phyloP scores from a whole-genome alignment of 257 asterid genomes.

The Thymus mandschuricus region DNA sequence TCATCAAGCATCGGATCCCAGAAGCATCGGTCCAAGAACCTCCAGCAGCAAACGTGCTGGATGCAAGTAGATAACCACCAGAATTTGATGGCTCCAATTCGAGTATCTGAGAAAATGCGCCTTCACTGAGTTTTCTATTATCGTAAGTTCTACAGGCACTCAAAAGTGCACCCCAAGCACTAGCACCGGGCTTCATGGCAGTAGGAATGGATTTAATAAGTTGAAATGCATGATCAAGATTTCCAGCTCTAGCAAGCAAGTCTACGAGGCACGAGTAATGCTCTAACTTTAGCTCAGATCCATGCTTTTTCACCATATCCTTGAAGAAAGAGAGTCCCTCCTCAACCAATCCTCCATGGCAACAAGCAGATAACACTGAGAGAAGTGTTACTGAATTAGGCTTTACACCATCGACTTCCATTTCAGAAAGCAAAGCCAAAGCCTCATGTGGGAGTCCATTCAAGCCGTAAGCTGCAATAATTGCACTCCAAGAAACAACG shows the following conservation, averaged over 20 bases:
- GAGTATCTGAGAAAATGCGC: conserved; percentile 56
- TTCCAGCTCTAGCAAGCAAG: conserved; percentile 86
- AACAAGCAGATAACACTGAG: conserved; percentile 75
- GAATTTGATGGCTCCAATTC: conserved; percentile 79
- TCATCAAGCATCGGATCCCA: conserved; percentile 62
- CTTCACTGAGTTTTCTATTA: conserved; percentile 40
- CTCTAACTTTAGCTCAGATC: conserved; percentile 50
- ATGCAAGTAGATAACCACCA: conserved; percentile 76
- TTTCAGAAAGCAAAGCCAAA: conserved; percentile 58
- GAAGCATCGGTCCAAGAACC: conserved; percentile 73
- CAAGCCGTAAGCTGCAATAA: conserved; percentile 77
- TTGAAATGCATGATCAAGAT: conserved; percentile 66
- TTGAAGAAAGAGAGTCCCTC: conserved; percentile 71
- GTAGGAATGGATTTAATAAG: conserved; percentile 49
- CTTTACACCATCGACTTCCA: conserved; percentile 62
- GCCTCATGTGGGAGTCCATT: conserved; percentile 84
- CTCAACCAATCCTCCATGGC: conserved; percentile 88
- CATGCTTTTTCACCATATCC: conserved; percentile 45
- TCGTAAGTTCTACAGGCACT: conserved; percentile 74
- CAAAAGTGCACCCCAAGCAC: conserved; percentile 91
- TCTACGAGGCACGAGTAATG: conserved; percentile 91
- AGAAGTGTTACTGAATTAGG: conserved; percentile 74
- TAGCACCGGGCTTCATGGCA: conserved; percentile 52
- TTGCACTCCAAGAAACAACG: conserved; percentile 77
- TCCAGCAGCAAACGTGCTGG: conserved; percentile 65